phyloP scores from a whole-genome alignment of 345 rosid species.

The Toxicodendron radicans region DNA sequence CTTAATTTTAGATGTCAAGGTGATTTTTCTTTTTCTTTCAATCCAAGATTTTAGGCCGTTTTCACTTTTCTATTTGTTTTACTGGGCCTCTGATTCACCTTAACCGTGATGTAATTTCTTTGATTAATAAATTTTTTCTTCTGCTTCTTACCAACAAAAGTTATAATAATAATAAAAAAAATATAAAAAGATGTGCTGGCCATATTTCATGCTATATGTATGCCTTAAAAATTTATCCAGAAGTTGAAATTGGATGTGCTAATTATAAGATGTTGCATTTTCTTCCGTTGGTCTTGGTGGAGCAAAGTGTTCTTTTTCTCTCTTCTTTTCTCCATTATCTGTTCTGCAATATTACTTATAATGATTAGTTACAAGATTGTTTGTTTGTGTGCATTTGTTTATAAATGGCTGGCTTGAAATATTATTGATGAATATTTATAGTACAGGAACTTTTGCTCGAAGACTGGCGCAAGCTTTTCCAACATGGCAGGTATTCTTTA shows the following conservation, averaged over 20 bases:
- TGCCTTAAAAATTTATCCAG: background rate
- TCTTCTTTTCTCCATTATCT: background rate
- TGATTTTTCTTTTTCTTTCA: too few species aligned
- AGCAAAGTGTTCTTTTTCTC: background rate
- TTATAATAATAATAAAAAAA: too few species aligned
- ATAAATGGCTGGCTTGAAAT: background rate
- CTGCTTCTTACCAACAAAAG: too few species aligned
- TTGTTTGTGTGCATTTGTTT: background rate
- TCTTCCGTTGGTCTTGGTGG: background rate
- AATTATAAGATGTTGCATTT: background rate
- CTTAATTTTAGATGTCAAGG: background rate
- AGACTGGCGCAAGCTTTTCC: slow-evolving; percentile 86
- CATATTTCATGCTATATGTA: background rate
- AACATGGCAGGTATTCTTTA: slow-evolving; percentile 73
- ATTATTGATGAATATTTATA: background rate
- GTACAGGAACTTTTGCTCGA: slow-evolving; percentile 79
- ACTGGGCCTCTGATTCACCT: too few species aligned
- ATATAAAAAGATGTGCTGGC: background rate
- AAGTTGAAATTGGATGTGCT: background rate
- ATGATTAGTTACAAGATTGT: background rate
- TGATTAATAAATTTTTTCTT: too few species aligned
- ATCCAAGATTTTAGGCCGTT: too few species aligned
- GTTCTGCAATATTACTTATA: background rate
- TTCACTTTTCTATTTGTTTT: too few species aligned
- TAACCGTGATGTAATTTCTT: too few species aligned